Base-by-base conservation (phyloP, 768 basidiomycete genomes). In the Dentipellis fragilis region DNA sequence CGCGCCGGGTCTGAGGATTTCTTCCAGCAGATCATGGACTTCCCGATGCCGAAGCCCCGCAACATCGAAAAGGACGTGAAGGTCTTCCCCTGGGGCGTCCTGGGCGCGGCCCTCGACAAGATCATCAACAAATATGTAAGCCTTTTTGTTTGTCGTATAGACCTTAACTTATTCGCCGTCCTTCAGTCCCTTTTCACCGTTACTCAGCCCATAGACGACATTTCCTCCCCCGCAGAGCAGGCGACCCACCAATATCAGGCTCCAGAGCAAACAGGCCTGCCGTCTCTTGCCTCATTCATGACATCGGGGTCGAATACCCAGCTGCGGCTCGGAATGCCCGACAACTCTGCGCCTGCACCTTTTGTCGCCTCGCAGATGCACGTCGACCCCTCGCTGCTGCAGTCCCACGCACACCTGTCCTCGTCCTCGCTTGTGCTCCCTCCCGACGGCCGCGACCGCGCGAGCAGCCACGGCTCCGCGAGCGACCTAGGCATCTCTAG, bases 31-130 rank as follows among this genome's bases (percentile, higher is more conserved):
- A 93, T 99, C 73, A 97, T 99, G 95, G 84, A 89, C 52, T 95
- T 96, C 66, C 90, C 93, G 0, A 81, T 83, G 47, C 95, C 95
- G 8, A 93, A 91, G 67, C 95, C 95, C 3, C 78, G 95, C 54
- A 94, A 93, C 67, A 99, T 98, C 59, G 95, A 97, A 66, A 97
- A 98, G 76, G 93, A 97, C 64, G 79, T 99, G 65, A 91, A 91
- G 67, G 85, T 90, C 8, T 91, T 91, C 62, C 80, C 82, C 40
- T 91, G 89, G 89, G 74, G 73, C 29, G 68, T 79, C 47, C 73
- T 91, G n/a, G 77, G 77, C 16, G 80, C 83, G 59, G 87, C 87
- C 0, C 68, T 91, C 52, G 83, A 87, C 49, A 90, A 89, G 68
- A 87, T 90, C 56, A 73, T 89, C 19, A 83, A 84, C 3, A 89